A percentile compares a stretch with the other conserved stretches of the same genome.
phyloP scores from a whole-genome alignment of 2,329 filamentous ascomycete genomes.

The Aureobasidium sp. region DNA sequence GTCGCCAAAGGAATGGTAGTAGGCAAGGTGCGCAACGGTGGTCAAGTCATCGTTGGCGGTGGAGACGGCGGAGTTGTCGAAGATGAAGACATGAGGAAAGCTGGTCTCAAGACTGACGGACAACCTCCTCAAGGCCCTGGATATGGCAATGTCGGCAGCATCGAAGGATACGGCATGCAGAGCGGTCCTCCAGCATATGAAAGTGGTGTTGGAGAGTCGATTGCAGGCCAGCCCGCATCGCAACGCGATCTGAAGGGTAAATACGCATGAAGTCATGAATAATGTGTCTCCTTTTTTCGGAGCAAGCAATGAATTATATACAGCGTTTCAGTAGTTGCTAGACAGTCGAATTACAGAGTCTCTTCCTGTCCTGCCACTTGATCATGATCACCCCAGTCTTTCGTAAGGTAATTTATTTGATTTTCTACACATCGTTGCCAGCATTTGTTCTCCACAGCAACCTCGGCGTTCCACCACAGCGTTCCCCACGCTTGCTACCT shows the following conservation, averaged over 20 bases:
- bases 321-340: neutral
- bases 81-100: conserved; percentile 27
- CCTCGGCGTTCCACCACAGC: too few relatives aligned
- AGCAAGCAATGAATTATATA: neutral
- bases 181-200: conserved; percentile 1
- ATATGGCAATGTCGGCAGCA: neutral
- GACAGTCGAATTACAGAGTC: neutral
- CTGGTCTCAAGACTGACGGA: neutral
- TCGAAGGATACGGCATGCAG: conserved; percentile 5
- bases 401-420: too few relatives aligned
- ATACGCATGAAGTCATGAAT: neutral
- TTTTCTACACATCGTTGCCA: neutral
- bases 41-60: conserved; percentile 65
- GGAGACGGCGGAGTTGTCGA: conserved; percentile 44
- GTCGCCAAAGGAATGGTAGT: conserved; percentile 96
- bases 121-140: neutral
- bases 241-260: neutral
- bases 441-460: too few relatives aligned
- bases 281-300: neutral
- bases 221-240: conserved; percentile 11
- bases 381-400: too few relatives aligned
- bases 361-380: too few relatives aligned
- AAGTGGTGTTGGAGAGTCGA: conserved; percentile 6
- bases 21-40: conserved; percentile 64
- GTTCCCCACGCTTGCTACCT: too few relatives aligned